Evolutionary conservation across 306 rosid species (phyloP).

Genomic region (Styphnolobium japonicum): DNA sequence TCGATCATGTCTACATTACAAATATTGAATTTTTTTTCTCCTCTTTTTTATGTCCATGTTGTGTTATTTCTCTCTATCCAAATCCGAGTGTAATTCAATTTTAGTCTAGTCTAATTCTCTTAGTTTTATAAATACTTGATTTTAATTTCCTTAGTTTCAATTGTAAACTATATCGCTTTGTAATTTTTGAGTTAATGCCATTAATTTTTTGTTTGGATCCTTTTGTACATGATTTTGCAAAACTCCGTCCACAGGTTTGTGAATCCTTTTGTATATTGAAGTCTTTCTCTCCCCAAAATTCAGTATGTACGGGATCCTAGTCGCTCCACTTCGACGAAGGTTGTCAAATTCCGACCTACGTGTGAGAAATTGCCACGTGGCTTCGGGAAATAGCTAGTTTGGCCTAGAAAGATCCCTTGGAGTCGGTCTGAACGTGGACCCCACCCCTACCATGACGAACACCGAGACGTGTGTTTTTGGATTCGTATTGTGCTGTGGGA

Average conservation of each 20-base stretch:
- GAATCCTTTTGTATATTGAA: not conserved
- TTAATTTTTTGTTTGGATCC: not conserved
- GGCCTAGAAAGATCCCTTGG: conserved; percentile 33
- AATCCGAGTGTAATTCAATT: not conserved
- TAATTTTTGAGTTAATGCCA: not conserved
- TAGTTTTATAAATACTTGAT: not conserved
- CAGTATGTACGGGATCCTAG: not conserved
- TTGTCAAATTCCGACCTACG: not conserved
- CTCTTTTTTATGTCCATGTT: not conserved
- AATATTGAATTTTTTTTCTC: not conserved
- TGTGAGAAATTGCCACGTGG: conserved; percentile 38
- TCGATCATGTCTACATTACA: not conserved
- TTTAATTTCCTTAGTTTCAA: not conserved
- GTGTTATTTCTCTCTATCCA: not conserved
- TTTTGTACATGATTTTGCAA: not conserved
- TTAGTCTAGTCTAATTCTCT: not conserved
- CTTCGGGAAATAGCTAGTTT: conserved; percentile 33
- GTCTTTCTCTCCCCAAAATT: not conserved
- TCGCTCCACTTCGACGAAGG: not conserved
- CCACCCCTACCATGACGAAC: not conserved
- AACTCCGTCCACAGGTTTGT: not conserved
- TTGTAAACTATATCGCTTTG: not conserved
- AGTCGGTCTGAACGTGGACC: conserved; percentile 33
- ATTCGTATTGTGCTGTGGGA: not conserved
- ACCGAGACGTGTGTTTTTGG: not conserved